A percentile compares a stretch with the other conserved stretches of the same genome.
These are phyloP conservation scores for Penicillium cataractarum DNA, from an alignment of 495 filamentous ascomycete genomes.

Conservation along the genomic window DNA sequence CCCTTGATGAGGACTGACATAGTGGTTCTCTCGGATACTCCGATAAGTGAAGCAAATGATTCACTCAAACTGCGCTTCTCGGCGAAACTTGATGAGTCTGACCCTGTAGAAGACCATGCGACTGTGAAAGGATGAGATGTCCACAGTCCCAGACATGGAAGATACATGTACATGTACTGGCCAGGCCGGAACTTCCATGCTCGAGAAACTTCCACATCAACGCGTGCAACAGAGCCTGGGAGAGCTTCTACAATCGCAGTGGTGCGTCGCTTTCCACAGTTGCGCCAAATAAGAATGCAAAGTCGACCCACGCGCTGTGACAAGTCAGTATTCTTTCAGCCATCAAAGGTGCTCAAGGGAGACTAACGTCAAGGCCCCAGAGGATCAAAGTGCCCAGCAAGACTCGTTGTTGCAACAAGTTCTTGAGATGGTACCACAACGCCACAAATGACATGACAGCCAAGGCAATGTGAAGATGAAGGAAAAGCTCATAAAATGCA, in stretches of 20 bases:
- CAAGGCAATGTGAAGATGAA: slow-evolving; percentile 56
- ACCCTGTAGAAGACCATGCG: slow-evolving; percentile 48
- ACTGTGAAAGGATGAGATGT: slow-evolving; percentile 63
- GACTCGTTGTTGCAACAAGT: slow-evolving; percentile 44
- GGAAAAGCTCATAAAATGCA: slow-evolving; percentile 62
- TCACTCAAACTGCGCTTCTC: slow-evolving; percentile 40
- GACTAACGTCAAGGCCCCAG: slow-evolving; percentile 46
- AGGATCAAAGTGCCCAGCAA: slow-evolving; percentile 42
- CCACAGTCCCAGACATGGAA: slow-evolving; percentile 53
- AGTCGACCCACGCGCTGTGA: slow-evolving; percentile 60
- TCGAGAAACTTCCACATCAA: slow-evolving; percentile 53
- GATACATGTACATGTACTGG: slow-evolving; percentile 60
- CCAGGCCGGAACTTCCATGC: slow-evolving; percentile 55
- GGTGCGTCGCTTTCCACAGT: slow-evolving; percentile 44
- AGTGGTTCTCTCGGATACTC: slow-evolving; percentile 37
- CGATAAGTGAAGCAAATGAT: slow-evolving; percentile 40
- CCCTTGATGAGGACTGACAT: slow-evolving; percentile 58
- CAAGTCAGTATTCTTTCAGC: slow-evolving; percentile 17
- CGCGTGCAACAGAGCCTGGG: slow-evolving; percentile 50
- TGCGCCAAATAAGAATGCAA: slow-evolving; percentile 62
- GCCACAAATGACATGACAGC: slow-evolving; percentile 53
- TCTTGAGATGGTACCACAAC: slow-evolving; percentile 57
- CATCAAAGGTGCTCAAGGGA: slow-evolving; percentile 8
- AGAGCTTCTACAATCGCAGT: slow-evolving; percentile 56
- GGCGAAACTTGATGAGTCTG: slow-evolving; percentile 8